A percentile compares a stretch with the other conserved stretches of the same genome.
Conservation (phyloP, 768 basidiomycete genomes). For the Suillus discolor region DNA sequence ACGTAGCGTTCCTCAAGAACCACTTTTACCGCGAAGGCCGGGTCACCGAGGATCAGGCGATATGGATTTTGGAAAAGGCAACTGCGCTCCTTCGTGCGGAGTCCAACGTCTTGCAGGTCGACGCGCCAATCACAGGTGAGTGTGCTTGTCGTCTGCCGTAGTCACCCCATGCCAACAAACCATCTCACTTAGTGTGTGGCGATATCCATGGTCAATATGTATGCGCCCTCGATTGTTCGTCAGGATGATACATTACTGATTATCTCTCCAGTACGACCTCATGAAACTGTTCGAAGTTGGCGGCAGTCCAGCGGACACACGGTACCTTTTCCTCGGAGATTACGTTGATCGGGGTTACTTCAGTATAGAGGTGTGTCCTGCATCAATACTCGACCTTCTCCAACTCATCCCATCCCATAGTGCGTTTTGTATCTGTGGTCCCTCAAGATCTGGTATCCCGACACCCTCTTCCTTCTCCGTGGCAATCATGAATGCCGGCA, state of each 20-base stretch:
- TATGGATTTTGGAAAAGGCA: conserved; percentile 91
- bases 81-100: conserved; percentile 82
- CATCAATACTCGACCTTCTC: background rate
- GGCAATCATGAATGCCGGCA: conserved; percentile 99
- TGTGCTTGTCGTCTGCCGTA: background rate
- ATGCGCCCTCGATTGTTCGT: conserved; percentile 31
- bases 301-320: conserved; percentile 90
- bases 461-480: conserved; percentile 93
- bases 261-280: conserved; percentile 71
- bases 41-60: conserved; percentile 90
- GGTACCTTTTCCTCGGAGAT: conserved; percentile 91
- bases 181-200: conserved; percentile 70
- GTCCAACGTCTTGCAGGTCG: conserved; percentile 90
- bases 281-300: conserved; percentile 97
- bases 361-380: conserved; percentile 74
- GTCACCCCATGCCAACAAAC: conserved; percentile 7
- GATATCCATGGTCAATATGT: conserved; percentile 99
- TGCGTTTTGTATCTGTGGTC: conserved; percentile 98
- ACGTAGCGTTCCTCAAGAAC: conserved; percentile 96
- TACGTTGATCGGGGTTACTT: conserved; percentile 95
- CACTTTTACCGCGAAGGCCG: conserved; percentile 98
- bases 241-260: conserved; percentile 10
- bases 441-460: conserved; percentile 99
- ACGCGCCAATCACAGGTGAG: conserved; percentile 95
- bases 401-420: conserved; percentile 41